Percentiles rank a stretch among this genome's conserved stretches.
Evolutionary conservation across 768 basidiomycete species (phyloP).

Genomic region (Russula dissimulans): DNA sequence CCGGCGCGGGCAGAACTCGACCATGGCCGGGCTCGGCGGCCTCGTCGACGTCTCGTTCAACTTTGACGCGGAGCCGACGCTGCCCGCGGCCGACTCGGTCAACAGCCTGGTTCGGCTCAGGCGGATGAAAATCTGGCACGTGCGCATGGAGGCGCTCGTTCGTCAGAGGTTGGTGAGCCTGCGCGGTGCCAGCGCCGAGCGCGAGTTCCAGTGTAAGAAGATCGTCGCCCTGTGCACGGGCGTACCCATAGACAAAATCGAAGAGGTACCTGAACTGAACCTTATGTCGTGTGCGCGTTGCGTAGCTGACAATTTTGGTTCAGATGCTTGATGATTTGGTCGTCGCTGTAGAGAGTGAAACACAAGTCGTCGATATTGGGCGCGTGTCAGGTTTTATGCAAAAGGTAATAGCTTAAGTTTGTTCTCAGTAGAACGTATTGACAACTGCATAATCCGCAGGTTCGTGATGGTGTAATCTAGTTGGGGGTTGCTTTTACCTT

Average conservation of each 20-base stretch:
- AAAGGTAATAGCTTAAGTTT: constrained; percentile 40
- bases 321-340: constrained; percentile 82
- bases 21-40: constrained; percentile 54
- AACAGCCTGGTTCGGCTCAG: constrained; percentile 61
- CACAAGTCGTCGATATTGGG: constrained; percentile 70
- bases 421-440: not conserved
- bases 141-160: constrained; percentile 67
- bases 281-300: not conserved
- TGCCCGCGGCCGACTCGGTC: constrained; percentile 50
- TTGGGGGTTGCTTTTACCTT: constrained; percentile 3
- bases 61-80: constrained; percentile 63
- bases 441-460: constrained; percentile 27
- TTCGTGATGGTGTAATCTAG: constrained; percentile 54
- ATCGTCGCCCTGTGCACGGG: constrained; percentile 86
- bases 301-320: constrained; percentile 13
- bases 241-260: constrained; percentile 79
- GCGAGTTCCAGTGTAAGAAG: constrained; percentile 86
- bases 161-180: constrained; percentile 56
- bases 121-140: constrained; percentile 77
- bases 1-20: constrained; percentile 57
- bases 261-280: constrained; percentile 50
- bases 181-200: constrained; percentile 76
- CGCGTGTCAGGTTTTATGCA: constrained; percentile 89
- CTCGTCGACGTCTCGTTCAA: constrained; percentile 54
- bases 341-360: constrained; percentile 81